Evolutionary conservation across 2,329 filamentous ascomycete genomes (phyloP).

Genomic region (Fonsecaea multimorphosa): DNA sequence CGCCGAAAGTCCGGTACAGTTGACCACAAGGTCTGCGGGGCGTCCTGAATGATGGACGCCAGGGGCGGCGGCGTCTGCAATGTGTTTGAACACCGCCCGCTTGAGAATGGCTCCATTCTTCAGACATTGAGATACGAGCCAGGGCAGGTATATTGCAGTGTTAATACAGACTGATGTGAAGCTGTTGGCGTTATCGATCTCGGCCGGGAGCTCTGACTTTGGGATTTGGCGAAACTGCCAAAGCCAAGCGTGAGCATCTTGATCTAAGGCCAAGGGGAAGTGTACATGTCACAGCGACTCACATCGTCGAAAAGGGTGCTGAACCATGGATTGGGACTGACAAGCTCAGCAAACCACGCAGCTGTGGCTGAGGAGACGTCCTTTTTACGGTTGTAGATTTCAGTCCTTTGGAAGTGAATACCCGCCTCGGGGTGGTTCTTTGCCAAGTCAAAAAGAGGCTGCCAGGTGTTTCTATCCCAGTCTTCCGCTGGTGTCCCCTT

Average conservation of each 20-base stretch:
- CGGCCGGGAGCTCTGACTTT: constrained; percentile 63
- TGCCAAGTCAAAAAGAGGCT: constrained; percentile 62
- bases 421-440: constrained; percentile 72
- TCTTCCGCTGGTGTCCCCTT: constrained; percentile 43
- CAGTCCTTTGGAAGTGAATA: constrained; percentile 71
- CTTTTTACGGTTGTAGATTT: constrained; percentile 67
- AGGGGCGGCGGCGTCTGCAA: constrained; percentile 73
- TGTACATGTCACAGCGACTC: constrained; percentile 38
- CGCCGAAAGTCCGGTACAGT: constrained; percentile 81
- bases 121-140: constrained; percentile 80
- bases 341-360: constrained; percentile 70
- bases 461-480: constrained; percentile 68
- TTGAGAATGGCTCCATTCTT: constrained; percentile 72
- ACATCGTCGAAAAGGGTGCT: constrained; percentile 72
- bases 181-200: constrained; percentile 72
- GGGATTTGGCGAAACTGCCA: constrained; percentile 67
- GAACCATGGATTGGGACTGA: constrained; percentile 74
- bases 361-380: constrained; percentile 63
- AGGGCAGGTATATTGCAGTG: constrained; percentile 83
- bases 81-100: constrained; percentile 69
- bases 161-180: constrained; percentile 94
- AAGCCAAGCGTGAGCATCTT: constrained; percentile 5
- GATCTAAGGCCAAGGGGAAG: neutral
- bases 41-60: constrained; percentile 63
- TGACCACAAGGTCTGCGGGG: constrained; percentile 73